Base-by-base conservation (phyloP, 176 grass and related monocot genomes). In the Puccinellia tenuiflora region DNA sequence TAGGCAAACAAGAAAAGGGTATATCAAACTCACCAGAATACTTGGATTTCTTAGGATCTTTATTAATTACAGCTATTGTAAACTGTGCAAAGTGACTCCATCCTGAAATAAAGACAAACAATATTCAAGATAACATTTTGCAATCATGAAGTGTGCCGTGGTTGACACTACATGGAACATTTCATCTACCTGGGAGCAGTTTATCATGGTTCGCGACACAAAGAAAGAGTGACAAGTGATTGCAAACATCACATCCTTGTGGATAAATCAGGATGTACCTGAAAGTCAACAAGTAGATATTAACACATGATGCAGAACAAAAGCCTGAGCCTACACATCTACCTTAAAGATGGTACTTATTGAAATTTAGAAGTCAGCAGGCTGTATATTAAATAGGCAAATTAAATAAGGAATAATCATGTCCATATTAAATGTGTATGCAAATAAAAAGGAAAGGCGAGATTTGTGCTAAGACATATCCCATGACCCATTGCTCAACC, bases 221-320 rank as follows among this genome's bases (percentile, higher is more conserved):
- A 64, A 99, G 97, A 85, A 99, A 99, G 42, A 99, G 85, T n/a
- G 97, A 99, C 76, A 99, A 82, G 52, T 99, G 97, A 89, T 99
- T 94, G 78, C 89, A 90, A 69, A 94, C 97, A 84, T 99, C 97
- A 80, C 97, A 99, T 79, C 97, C 97, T 90, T 99, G 97, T 70
- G 97, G 97, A 51, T 99, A 99, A 73, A 99, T 96, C 84, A 99
- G 87, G 77, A 99, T 99, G 73, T 96, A 99, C 97, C 97, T 99
- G 88, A 42, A 89, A 82, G 83, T 76, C 26, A 86, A 81, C 78
- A 68, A 79, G 84, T 38, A 85, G 17, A 47, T 79, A 77, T 63
- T 47, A 83, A 85, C 25, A 42, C 8, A 55, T 85, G 53, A 53
- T 64, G 43, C 71, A 53, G 24, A 77, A 77, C 18, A 55, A 61